A percentile compares a stretch with the other conserved stretches of the same genome.
Conservation (phyloP, 2,329 filamentous ascomycete species). For the Calonectria hongkongensis region DNA sequence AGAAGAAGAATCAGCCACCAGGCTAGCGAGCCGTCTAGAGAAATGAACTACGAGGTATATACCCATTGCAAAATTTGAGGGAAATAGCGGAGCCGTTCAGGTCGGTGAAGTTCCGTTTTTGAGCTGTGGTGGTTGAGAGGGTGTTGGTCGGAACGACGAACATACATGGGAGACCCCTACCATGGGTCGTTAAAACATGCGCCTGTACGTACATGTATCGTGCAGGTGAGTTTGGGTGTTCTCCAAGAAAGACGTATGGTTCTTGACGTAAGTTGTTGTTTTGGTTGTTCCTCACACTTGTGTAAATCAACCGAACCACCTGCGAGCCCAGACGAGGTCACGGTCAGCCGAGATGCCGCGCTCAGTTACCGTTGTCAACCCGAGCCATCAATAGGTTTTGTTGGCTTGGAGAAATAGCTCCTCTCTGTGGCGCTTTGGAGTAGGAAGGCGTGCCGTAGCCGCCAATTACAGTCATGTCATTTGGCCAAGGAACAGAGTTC, state of each 20-base stretch:
- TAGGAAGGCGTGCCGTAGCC: not conserved
- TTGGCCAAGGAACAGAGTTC: slow-evolving; percentile 8
- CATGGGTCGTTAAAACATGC: slow-evolving; percentile 20
- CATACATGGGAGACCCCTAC: slow-evolving; percentile 15
- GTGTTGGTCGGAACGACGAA: slow-evolving; percentile 21
- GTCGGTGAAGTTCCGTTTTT: slow-evolving; percentile 35
- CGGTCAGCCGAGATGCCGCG: slow-evolving; percentile 1
- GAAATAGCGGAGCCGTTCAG: not conserved
- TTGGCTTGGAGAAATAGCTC: slow-evolving; percentile 15
- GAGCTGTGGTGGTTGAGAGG: not conserved
- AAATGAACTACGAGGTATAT: not conserved
- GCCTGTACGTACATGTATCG: slow-evolving; percentile 2
- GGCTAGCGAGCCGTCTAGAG: not conserved
- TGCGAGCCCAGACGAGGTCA: not conserved
- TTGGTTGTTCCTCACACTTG: not conserved
- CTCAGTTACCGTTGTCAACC: slow-evolving; percentile 10
- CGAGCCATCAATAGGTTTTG: slow-evolving; percentile 14
- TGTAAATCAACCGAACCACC: not conserved
- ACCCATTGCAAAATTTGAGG: not conserved
- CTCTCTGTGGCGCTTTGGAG: not conserved
- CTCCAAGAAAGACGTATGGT: not conserved
- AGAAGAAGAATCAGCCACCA: not conserved
- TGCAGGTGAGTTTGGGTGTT: not conserved
- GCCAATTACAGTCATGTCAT: slow-evolving; percentile 14
- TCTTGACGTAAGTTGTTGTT: not conserved